A percentile compares a stretch with the other conserved stretches of the same genome.
Conservation (phyloP, 1,284 basidiomycete genomes). For the Puccinia hordei region DNA sequence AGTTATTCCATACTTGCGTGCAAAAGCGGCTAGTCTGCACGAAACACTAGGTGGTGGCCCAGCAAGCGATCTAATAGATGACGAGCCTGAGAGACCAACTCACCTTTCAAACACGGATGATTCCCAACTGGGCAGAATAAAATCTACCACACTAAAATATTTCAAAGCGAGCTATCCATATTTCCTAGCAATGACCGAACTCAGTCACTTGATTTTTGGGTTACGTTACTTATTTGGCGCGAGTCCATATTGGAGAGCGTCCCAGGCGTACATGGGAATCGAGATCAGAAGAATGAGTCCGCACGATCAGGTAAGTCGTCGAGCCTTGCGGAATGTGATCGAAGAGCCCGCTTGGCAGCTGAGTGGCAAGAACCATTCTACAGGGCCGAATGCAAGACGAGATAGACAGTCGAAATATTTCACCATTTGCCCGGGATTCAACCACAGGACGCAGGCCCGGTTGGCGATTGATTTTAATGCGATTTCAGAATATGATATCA, state of each 20-base stretch:
- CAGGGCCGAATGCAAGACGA: constrained; percentile 54
- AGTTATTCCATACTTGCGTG: constrained; percentile 82
- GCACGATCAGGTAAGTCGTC: constrained; percentile 65
- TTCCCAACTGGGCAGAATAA: not conserved
- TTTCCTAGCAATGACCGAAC: constrained; percentile 73
- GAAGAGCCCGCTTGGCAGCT: not conserved
- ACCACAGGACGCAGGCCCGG: constrained; percentile 1
- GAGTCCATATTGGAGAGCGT: constrained; percentile 86
- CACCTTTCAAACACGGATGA: constrained; percentile 22
- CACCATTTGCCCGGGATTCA: constrained; percentile 60
- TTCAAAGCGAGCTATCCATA: constrained; percentile 70
- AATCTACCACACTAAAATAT: constrained; percentile 54
- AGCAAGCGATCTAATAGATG: constrained; percentile 69
- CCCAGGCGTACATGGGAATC: constrained; percentile 80
- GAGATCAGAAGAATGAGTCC: constrained; percentile 75
- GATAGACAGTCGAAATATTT: constrained; percentile 53
- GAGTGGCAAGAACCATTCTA: constrained; percentile 63
- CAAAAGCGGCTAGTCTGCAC: constrained; percentile 85
- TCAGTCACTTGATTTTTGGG: constrained; percentile 80
- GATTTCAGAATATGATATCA: constrained; percentile 19
- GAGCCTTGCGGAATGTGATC: not conserved
- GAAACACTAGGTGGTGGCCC: constrained; percentile 83
- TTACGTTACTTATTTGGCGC: constrained; percentile 86
- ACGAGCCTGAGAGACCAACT: constrained; percentile 56
- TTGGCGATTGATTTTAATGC: not conserved